Base-by-base conservation (phyloP, 441 rosid genomes). In the Codiaeum variegatum region DNA sequence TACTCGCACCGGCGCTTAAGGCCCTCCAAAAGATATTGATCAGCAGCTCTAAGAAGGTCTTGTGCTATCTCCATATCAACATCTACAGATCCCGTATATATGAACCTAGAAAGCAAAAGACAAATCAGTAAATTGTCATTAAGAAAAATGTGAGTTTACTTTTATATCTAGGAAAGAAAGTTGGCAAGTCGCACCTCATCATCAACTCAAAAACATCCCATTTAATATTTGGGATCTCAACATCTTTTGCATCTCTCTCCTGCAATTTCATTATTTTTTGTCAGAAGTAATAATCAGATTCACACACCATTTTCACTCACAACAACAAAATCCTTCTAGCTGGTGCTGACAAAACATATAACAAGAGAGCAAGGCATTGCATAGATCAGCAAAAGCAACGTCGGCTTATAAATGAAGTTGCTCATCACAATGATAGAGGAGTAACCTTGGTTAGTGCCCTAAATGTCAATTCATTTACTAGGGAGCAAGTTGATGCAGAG, bases 191-290 rank as follows among this genome's bases (percentile, higher is more conserved):
- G 36, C 69, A 95, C 98, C 99, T 91, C 99, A 95, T 95, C 99
- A 95, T 93, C 85, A 93, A 84, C 89, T 93, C 97, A 63, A 95
- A 95, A 58, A 93, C 98, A 79, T 90, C 92, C 99, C 99, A 95
- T 89, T 88, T 90, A 72, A 95, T 95, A 73, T 95, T 93, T 15
- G 99, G 99, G 80, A 95, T 95, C 82, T 90, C 93, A 70, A 93
- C 89, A 81, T 93, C 93, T 85, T 90, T 85, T 6, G 97, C 98
- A 79, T 95, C 92, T 71, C 82, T 93, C 78, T 94, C 99, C 98
- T 92, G 87, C 77, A 75, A 77, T 61, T 67, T 10, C 8, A 47
- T 61, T 21, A 42, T n/a, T 26, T 54, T 34, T 29, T 47, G 67
- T 38, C 38, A 31, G 9, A n/a, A 69, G 62, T 26, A 61, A 67